Base-by-base conservation (phyloP, 306 rosid species). In the Amphicarpaea edgeworthii region DNA sequence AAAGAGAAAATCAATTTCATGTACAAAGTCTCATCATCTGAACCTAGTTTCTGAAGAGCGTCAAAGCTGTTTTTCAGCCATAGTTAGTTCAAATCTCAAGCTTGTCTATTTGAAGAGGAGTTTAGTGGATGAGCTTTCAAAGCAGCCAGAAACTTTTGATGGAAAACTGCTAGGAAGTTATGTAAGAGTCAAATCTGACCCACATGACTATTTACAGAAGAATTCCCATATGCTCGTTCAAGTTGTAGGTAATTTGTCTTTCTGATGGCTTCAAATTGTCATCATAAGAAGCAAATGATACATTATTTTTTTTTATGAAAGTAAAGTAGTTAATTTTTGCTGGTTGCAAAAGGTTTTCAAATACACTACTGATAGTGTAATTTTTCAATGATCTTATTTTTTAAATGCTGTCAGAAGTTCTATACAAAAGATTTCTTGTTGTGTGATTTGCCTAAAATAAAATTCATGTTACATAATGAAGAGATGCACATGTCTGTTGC, bases 31-130 rank as follows among this genome's bases (percentile, higher is more conserved):
- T 77, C 32, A 57, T 68, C 75, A 55, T 58, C 60, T 10, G 0
- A 15, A 68, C 14, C 64, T 16, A 43, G 73, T 49, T 70, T 77
- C 81, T 28, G 81, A 70, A 75, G 83, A 71, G 76, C 40, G 1
- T 53, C 83, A 62, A 68, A 87, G 77, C 68, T 62, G 66, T 76
- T 86, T 78, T 80, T 93, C 93, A 24, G 89, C 93, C 42, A 83
- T 90, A 65, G 70, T 76, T 76, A 71, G 81, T 24, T 79, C 82
- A 58, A 93, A 93, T 76, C 59, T 93, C 76, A 88, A 88, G 73
- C 93, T 87, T 58, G 80, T 93, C 40, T 90, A 87, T 72, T 82
- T 93, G 86, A 90, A 86, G 83, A 87, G 86, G 83, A 90, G 91
- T 77, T 79, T 90, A 74, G 85, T 93, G 66, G 93, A 87, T 83